Conservation (phyloP, 768 basidiomycete species). For the Boletus rufocinnamomeus region DNA sequence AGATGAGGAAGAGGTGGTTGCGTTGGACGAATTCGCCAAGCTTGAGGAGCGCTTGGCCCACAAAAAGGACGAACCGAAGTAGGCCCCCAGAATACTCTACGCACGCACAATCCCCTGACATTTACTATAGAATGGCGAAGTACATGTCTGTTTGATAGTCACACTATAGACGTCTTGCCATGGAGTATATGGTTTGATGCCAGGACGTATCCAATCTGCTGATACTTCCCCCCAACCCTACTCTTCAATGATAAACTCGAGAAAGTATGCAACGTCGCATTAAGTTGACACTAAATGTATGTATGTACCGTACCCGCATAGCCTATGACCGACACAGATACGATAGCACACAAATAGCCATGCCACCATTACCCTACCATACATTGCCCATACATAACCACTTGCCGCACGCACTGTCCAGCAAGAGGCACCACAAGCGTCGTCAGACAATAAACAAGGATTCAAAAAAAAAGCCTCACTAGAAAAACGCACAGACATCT, state of each 20-base stretch:
- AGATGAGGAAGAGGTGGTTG: slow-evolving; percentile 87
- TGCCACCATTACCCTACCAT: no score
- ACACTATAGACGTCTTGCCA: background rate
- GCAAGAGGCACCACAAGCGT: no score
- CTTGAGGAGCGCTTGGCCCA: slow-evolving; percentile 68
- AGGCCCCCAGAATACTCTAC: slow-evolving; percentile 32
- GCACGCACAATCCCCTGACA: slow-evolving; percentile 6
- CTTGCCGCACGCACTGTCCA: no score
- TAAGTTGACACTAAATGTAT: background rate
- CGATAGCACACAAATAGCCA: no score
- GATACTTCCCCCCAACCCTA: background rate
- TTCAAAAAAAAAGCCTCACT: no score
- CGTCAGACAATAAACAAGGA: no score
- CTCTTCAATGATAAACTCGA: background rate
- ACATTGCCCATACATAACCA: no score
- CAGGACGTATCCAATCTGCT: background rate
- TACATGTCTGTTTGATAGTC: slow-evolving; percentile 71
- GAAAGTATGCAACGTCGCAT: background rate
- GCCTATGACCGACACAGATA: no score
- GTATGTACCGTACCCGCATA: background rate
- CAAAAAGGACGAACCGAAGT: slow-evolving; percentile 48
- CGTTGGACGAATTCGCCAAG: slow-evolving; percentile 86
- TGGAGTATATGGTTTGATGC: background rate
- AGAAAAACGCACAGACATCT: background rate
- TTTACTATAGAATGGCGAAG: slow-evolving; percentile 62